These are phyloP conservation scores for Lagenaria siceraria DNA, from an alignment of 306 rosid genomes.

Conservation along the genomic window DNA sequence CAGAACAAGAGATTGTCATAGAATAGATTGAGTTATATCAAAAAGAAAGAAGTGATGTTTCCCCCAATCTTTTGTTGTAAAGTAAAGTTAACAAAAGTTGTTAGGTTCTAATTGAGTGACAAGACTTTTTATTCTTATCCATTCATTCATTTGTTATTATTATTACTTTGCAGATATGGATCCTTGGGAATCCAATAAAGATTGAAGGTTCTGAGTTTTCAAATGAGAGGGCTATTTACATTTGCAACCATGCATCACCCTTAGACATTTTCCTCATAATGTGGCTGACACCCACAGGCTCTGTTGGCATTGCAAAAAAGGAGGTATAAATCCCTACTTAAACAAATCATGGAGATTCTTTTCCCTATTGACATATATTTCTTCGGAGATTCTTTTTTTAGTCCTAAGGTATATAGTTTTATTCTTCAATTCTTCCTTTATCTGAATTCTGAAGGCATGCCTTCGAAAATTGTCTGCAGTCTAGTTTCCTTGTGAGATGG, in stretches of 20 bases:
- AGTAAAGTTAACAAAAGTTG: neutral
- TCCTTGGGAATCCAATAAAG: constrained; percentile 49
- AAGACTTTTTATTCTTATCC: neutral
- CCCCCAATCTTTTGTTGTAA: neutral
- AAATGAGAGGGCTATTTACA: constrained; percentile 41
- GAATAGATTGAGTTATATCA: neutral
- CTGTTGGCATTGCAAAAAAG: constrained; percentile 58
- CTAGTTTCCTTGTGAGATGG: neutral
- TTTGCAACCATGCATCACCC: constrained; percentile 60
- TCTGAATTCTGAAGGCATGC: neutral
- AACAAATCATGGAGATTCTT: neutral
- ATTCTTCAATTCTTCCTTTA: neutral
- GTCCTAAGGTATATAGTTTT: neutral
- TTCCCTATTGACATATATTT: neutral
- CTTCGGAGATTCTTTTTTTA: neutral
- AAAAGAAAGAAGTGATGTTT: neutral
- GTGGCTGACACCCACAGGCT: constrained; percentile 53
- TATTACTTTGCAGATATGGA: constrained; percentile 43
- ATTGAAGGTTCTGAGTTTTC: constrained; percentile 43
- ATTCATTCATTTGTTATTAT: neutral
- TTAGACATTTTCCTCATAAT: constrained; percentile 42
- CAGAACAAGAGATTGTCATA: neutral
- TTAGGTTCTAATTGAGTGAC: constrained; percentile 2
- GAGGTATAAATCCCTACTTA: constrained; percentile 21
- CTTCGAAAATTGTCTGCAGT: neutral